Conservation (phyloP, 352 stramenopile species). For the Globisporangium camurandrum region DNA sequence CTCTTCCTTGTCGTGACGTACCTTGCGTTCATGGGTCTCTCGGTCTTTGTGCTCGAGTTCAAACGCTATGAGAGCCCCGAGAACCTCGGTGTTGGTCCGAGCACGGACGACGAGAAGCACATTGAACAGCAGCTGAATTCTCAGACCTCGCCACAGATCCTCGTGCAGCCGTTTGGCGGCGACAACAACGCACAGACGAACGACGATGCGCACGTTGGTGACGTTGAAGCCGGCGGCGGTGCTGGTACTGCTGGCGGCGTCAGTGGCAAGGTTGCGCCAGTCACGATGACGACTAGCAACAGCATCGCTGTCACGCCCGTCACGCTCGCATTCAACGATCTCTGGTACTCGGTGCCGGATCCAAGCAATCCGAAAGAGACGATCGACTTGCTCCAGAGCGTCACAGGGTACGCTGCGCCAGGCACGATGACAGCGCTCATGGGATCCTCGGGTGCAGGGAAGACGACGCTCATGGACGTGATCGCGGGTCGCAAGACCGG, state of each 20-base stretch:
- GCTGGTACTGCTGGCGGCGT: no score
- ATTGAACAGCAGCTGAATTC: neutral
- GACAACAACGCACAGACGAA: neutral
- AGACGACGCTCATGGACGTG: neutral
- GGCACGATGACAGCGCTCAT: neutral
- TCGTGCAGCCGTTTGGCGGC: neutral
- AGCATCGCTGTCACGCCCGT: slow-evolving; percentile 10
- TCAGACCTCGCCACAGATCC: slow-evolving; percentile 18
- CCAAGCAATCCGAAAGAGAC: slow-evolving; percentile 12
- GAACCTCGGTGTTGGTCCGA: neutral
- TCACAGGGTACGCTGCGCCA: slow-evolving; percentile 13
- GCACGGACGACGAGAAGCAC: neutral
- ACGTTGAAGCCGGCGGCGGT: no score
- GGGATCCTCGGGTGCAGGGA: neutral
- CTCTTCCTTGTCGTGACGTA: slow-evolving; percentile 14
- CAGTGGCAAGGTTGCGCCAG: neutral
- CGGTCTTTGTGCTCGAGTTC: slow-evolving; percentile 14
- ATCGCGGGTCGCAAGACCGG: neutral
- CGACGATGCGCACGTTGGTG: neutral
- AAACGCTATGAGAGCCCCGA: slow-evolving; percentile 15
- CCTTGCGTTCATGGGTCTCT: slow-evolving; percentile 14
- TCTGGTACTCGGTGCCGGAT: slow-evolving; percentile 16
- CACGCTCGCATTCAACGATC: slow-evolving; percentile 13
- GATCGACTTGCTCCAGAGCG: slow-evolving; percentile 51
- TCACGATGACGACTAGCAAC: neutral